Evolutionary conservation across 2,329 filamentous ascomycete species (phyloP).

Genomic region (Exserohilum turcica): DNA sequence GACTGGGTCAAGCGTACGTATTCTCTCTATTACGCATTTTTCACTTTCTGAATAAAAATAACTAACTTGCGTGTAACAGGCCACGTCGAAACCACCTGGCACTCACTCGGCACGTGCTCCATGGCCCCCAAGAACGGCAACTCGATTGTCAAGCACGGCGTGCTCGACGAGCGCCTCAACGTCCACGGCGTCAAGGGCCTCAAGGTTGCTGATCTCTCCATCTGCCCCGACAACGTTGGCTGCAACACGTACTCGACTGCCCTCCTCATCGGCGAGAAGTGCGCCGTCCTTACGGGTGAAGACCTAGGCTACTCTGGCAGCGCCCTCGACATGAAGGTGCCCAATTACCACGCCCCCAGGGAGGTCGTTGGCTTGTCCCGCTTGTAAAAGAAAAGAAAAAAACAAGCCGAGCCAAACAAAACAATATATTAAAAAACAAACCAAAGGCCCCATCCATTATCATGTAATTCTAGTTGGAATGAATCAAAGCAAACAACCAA

Average conservation of each 20-base stretch:
- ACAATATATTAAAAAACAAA: no score
- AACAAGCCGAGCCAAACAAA: no score
- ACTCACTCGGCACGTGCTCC: constrained; percentile 70
- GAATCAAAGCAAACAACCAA: no score
- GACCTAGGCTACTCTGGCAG: constrained; percentile 75
- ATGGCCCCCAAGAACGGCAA: constrained; percentile 80
- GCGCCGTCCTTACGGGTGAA: constrained; percentile 70
- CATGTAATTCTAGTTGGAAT: no score
- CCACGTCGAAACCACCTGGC: constrained; percentile 79
- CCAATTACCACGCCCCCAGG: constrained; percentile 54
- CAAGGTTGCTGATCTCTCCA: constrained; percentile 76
- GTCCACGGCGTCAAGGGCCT: constrained; percentile 77
- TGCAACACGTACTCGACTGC: constrained; percentile 68
- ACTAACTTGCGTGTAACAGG: constrained; percentile 19
- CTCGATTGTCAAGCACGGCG: constrained; percentile 79
- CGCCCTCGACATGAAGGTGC: constrained; percentile 77
- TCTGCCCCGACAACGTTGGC: constrained; percentile 78
- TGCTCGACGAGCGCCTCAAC: constrained; percentile 76
- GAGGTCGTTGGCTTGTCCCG: constrained; percentile 52
- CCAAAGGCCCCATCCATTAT: no score
- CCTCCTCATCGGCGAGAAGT: constrained; percentile 77
- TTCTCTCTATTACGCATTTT: background rate
- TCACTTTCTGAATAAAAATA: background rate
- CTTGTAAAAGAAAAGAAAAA: constrained; percentile 49
- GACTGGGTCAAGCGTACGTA: constrained; percentile 60